A percentile compares a stretch with the other conserved stretches of the same genome.
Evolutionary conservation across 164 flowering plant genomes (phyloP).

Genomic region (Stephania japonica): DNA sequence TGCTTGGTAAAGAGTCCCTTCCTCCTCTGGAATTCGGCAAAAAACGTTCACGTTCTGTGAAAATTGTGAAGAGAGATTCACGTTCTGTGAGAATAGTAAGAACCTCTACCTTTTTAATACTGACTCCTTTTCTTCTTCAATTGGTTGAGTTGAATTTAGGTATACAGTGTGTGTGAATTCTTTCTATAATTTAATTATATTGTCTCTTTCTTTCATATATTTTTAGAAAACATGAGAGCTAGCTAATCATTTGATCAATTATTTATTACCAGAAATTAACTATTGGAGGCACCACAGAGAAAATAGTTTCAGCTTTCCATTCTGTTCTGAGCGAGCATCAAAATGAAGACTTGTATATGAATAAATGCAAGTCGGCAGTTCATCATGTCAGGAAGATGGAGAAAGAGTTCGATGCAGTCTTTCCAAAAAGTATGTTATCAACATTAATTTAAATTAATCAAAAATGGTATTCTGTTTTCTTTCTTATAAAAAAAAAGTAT

Average conservation of each 20-base stretch:
- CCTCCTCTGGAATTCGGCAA: slow-evolving; percentile 70
- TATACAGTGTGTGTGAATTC: background rate
- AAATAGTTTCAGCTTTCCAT: slow-evolving; percentile 85
- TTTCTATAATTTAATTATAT: background rate
- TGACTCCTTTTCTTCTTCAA: background rate
- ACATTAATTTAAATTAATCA: background rate
- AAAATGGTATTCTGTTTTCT: background rate
- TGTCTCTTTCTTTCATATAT: background rate
- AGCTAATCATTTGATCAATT: slow-evolving; percentile 10
- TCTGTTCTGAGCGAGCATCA: slow-evolving; percentile 58
- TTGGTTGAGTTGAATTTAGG: background rate
- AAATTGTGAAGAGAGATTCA: slow-evolving; percentile 69
- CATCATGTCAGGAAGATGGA: slow-evolving; percentile 76
- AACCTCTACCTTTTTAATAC: slow-evolving; percentile 5
- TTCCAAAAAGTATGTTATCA: slow-evolving; percentile 45
- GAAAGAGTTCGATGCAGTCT: slow-evolving; percentile 65
- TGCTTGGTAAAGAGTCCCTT: slow-evolving; percentile 71
- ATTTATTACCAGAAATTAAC: slow-evolving; percentile 55
- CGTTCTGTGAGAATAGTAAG: slow-evolving; percentile 83
- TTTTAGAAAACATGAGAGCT: background rate
- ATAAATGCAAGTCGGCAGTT: slow-evolving; percentile 70
- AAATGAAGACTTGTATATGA: slow-evolving; percentile 64
- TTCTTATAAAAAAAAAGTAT: background rate
- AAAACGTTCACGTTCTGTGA: slow-evolving; percentile 74
- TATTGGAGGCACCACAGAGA: slow-evolving; percentile 80